Evolutionary conservation across 2,329 filamentous ascomycete genomes (phyloP).

Genomic region (Orbilia ellipsospora): DNA sequence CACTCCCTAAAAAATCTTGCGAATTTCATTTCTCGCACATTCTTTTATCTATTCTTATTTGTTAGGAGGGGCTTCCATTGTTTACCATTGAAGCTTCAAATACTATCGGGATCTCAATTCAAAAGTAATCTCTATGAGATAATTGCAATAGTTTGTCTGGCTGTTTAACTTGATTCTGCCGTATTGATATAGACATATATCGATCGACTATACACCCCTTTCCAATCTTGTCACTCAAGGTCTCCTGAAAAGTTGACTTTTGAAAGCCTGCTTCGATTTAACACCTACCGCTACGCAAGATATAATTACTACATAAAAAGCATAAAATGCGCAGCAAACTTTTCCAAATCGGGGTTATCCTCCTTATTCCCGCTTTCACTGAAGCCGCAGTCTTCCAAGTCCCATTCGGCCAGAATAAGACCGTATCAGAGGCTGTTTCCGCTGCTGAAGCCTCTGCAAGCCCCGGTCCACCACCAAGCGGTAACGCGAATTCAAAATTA

Average conservation of each 20-base stretch:
- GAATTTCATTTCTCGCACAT: conserved; percentile 5
- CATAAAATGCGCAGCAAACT: conserved; percentile 36
- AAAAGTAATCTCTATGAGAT: too few relatives aligned
- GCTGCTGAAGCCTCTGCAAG: not conserved
- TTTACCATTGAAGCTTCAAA: too few relatives aligned
- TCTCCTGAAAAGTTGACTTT: conserved; percentile 17
- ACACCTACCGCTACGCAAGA: not conserved
- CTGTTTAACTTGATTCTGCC: too few relatives aligned
- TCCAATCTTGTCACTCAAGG: not conserved
- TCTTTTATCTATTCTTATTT: conserved; percentile 16
- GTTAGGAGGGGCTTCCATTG: not conserved
- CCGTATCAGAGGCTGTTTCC: not conserved
- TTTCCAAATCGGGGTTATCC: not conserved
- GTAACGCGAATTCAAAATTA: not conserved
- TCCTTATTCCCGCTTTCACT: conserved; percentile 21
- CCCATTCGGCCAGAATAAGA: conserved; percentile 14
- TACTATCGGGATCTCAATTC: too few relatives aligned
- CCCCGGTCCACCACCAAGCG: not conserved
- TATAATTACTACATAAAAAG: conserved; percentile 5
- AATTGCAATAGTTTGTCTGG: too few relatives aligned
- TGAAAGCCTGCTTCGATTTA: too few relatives aligned
- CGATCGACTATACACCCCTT: too few relatives aligned
- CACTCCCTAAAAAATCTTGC: not conserved
- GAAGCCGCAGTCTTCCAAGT: conserved; percentile 26
- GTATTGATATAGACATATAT: not conserved